phyloP scores from a whole-genome alignment of 768 basidiomycete species.

The Boletus rubescentipes region DNA sequence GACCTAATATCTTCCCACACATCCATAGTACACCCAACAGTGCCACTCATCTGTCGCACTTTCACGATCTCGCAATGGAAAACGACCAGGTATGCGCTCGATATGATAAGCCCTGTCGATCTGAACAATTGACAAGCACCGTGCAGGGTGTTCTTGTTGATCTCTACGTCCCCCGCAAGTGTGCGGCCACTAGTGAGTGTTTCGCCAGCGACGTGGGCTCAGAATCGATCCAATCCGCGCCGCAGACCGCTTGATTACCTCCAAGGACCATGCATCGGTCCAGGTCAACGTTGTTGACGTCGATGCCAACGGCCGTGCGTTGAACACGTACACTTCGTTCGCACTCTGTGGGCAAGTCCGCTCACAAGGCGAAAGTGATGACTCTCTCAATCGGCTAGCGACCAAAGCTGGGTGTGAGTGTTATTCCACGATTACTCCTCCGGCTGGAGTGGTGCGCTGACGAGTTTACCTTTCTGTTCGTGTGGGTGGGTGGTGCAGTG shows the following conservation, averaged over 20 bases:
- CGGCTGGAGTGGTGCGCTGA: slow-evolving; percentile 5
- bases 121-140: slow-evolving; percentile 2
- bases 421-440: neutral
- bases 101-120: neutral
- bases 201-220: neutral
- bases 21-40: slow-evolving; percentile 7
- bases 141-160: slow-evolving; percentile 94
- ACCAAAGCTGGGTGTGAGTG: slow-evolving; percentile 92
- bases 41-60: neutral
- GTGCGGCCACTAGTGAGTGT: slow-evolving; percentile 90
- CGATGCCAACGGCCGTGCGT: slow-evolving; percentile 81
- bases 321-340: slow-evolving; percentile 82
- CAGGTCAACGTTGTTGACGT: slow-evolving; percentile 96
- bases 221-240: slow-evolving; percentile 5
- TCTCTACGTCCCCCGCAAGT: slow-evolving; percentile 99
- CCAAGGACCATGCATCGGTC: slow-evolving; percentile 98
- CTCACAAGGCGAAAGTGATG: slow-evolving; percentile 94
- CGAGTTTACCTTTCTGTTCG: neutral
- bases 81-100: slow-evolving; percentile 74
- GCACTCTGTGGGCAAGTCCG: slow-evolving; percentile 94
- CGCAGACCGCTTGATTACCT: slow-evolving; percentile 94
- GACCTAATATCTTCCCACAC: slow-evolving; percentile 28
- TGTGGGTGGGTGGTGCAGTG: slow-evolving; percentile 47
- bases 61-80: slow-evolving; percentile 60
- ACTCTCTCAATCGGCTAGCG: slow-evolving; percentile 93